These are phyloP conservation scores for Periconia sp. DNA, from an alignment of 2,329 filamentous ascomycete species.

Conservation along the genomic window DNA sequence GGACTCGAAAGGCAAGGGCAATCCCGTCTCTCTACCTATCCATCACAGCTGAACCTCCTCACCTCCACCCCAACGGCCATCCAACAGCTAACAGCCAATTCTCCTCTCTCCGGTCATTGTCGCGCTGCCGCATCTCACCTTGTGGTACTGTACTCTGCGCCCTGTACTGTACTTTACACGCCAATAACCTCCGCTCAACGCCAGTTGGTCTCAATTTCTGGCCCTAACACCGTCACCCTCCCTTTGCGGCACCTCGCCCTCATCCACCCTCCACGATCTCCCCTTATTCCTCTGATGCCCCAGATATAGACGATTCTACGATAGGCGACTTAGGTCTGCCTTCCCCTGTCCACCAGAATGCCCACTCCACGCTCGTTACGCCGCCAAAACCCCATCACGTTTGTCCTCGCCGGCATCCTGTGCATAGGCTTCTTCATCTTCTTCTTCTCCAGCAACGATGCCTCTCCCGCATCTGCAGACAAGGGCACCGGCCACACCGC, in stretches of 20 bases:
- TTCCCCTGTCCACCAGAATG: conserved; percentile 46
- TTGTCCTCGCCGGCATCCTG: conserved; percentile 70
- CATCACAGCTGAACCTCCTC: too few species aligned
- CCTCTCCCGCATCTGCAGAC: conserved; percentile 51
- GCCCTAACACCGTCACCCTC: conserved; percentile 16
- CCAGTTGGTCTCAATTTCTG: conserved; percentile 33
- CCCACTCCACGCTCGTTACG: conserved; percentile 68
- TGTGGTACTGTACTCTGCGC: conserved; percentile 2
- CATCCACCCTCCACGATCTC: conserved; percentile 7
- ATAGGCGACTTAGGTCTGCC: conserved; percentile 37
- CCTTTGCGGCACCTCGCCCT: conserved; percentile 23
- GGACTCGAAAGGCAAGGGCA: too few species aligned
- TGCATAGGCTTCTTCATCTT: conserved; percentile 63
- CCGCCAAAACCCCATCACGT: conserved; percentile 75
- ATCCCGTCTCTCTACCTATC: too few species aligned
- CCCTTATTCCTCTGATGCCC: conserved; percentile 35
- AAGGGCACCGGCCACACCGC: conserved; percentile 59
- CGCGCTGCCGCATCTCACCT: too few species aligned
- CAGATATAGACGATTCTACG: conserved; percentile 25
- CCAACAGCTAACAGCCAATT: too few species aligned
- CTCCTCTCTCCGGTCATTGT: not conserved
- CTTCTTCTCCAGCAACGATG: conserved; percentile 64
- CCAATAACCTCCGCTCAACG: conserved; percentile 14
- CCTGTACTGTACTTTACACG: conserved; percentile 3
- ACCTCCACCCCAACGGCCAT: too few species aligned